Percentiles rank a stretch among this genome's conserved stretches.
phyloP scores from a whole-genome alignment of 331 rosid genomes.

The Phaseolus coccineus region DNA sequence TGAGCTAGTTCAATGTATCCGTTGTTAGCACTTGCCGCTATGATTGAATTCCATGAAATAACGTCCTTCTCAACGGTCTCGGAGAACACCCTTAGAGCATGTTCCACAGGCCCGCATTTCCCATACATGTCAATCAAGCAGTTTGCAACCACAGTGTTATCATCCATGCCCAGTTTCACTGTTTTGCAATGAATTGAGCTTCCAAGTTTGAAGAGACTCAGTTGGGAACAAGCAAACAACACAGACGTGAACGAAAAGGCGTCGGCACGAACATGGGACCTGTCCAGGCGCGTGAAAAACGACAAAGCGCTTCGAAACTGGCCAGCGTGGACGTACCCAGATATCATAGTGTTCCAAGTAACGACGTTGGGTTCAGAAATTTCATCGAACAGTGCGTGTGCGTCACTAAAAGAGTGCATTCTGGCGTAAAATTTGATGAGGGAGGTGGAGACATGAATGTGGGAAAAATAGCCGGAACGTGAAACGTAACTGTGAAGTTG shows the following conservation, averaged over 20 bases:
- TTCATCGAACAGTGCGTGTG: conserved; percentile 61
- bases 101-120: conserved; percentile 63
- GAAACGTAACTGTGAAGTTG: conserved; percentile 67
- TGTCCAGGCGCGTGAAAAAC: conserved; percentile 49
- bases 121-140: conserved; percentile 87
- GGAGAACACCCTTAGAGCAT: conserved; percentile 48
- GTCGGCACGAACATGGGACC: conserved; percentile 57
- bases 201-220: conserved; percentile 55
- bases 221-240: conserved; percentile 62
- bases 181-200: conserved; percentile 64
- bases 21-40: conserved; percentile 68
- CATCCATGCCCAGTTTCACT: conserved; percentile 56
- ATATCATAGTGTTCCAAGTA: conserved; percentile 78
- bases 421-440: conserved; percentile 53
- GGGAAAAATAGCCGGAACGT: conserved; percentile 62
- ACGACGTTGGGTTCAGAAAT: conserved; percentile 59
- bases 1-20: conserved; percentile 58
- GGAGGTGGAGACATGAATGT: conserved; percentile 53
- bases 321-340: conserved; percentile 64
- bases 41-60: conserved; percentile 77
- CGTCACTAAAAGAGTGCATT: conserved; percentile 46
- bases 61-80: conserved; percentile 53
- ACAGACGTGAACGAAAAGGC: conserved; percentile 64
- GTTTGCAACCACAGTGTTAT: conserved; percentile 56
- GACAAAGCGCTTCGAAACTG: conserved; percentile 57